These are phyloP conservation scores for Aspergillus sclerotiicarbonarius DNA, from an alignment of 495 filamentous ascomycete species.

Conservation along the genomic window DNA sequence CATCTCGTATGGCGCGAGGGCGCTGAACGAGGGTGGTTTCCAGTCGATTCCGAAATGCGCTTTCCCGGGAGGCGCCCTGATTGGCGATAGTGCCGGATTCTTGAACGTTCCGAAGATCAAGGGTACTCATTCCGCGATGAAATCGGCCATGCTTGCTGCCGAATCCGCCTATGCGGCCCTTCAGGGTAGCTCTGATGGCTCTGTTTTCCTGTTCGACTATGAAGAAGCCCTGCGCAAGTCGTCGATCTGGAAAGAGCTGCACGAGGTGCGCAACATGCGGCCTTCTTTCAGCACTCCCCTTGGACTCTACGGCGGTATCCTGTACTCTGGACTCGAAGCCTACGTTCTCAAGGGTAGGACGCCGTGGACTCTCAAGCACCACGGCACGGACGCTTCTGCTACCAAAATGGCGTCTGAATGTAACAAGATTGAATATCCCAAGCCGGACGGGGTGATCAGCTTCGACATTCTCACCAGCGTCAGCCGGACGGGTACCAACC, in stretches of 20 bases:
- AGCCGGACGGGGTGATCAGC: slow-evolving; percentile 88
- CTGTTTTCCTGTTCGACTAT: slow-evolving; percentile 92
- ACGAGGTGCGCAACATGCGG: slow-evolving; percentile 95
- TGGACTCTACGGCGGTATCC: slow-evolving; percentile 80
- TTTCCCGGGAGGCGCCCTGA: slow-evolving; percentile 93
- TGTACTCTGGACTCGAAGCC: slow-evolving; percentile 93
- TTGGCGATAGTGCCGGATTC: slow-evolving; percentile 95
- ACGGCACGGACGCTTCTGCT: slow-evolving; percentile 57
- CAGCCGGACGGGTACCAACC: slow-evolving; percentile 92
- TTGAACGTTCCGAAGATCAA: slow-evolving; percentile 99
- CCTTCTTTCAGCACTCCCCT: slow-evolving; percentile 86
- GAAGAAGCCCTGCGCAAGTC: slow-evolving; percentile 86
- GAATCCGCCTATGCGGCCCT: slow-evolving; percentile 83
- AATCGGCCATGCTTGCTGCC: slow-evolving; percentile 93
- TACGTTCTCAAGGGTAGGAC: slow-evolving; percentile 78
- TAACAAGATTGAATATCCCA: slow-evolving; percentile 91
- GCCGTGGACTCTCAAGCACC: slow-evolving; percentile 94
- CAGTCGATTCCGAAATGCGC: slow-evolving; percentile 96
- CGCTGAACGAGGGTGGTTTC: slow-evolving; percentile 93
- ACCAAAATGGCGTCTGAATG: slow-evolving; percentile 79
- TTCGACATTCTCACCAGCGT: slow-evolving; percentile 97
- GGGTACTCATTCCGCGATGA: slow-evolving; percentile 97
- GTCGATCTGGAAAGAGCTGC: slow-evolving; percentile 89
- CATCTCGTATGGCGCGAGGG: slow-evolving; percentile 92
- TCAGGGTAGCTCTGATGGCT: slow-evolving; percentile 52